Conservation (phyloP, 2,329 filamentous ascomycete species). For the Pestalotiopsis sp. region DNA sequence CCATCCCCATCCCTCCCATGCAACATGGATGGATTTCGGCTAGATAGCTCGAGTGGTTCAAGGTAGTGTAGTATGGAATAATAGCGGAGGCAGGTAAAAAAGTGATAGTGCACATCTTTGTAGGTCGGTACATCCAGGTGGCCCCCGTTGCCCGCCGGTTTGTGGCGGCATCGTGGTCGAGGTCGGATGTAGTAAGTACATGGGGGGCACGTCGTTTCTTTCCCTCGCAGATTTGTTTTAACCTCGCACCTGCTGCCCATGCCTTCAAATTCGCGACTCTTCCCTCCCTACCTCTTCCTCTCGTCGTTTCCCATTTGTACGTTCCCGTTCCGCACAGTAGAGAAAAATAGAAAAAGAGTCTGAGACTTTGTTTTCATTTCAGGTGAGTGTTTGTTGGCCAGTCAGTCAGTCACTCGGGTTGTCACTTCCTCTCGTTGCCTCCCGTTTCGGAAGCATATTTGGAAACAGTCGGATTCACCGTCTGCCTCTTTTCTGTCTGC, state of each 20-base stretch:
- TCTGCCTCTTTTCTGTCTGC: neutral
- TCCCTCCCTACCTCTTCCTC: slow-evolving; percentile 6
- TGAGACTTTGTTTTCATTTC: neutral
- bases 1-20: neutral
- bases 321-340: neutral
- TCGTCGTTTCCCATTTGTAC: neutral
- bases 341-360: neutral
- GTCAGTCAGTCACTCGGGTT: neutral
- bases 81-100: neutral
- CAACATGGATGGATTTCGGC: neutral
- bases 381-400: neutral
- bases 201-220: neutral
- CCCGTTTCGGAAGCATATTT: no score
- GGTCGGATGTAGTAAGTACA: neutral
- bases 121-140: neutral
- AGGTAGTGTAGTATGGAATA: neutral
- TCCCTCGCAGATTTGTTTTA: slow-evolving; percentile 1
- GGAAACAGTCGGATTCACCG: neutral
- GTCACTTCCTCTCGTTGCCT: neutral
- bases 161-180: neutral
- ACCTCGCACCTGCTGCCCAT: slow-evolving; percentile 6
- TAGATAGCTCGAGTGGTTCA: neutral
- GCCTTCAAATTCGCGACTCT: neutral
- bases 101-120: neutral
- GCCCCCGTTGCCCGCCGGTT: neutral